Evolutionary conservation across 441 rosid genomes (phyloP), one percentile per base, ranked within the genome.

Genomic region (Adansonia gregorii): DNA sequence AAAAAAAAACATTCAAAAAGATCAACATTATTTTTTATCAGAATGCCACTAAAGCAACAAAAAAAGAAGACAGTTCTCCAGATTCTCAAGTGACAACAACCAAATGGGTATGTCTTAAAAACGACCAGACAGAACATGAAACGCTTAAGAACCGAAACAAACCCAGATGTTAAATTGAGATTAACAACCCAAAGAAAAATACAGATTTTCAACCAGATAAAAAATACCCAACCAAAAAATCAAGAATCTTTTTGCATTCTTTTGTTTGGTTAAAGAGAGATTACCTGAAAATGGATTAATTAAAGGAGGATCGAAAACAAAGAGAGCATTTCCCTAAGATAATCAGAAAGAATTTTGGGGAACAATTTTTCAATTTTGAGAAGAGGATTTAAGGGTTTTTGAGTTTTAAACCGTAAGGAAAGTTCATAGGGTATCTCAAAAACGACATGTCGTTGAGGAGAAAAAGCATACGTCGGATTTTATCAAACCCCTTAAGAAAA

Each of bases 151-250:
- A 69, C 41, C 24, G 14, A 22, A 48, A 49, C 39, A 2, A 49
- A n/a, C 74, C 48, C 48, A 31, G 74, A 52, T 31, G n/a, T 71
- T 71, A n/a, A 71, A 31, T n/a, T 31, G 48, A 35, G n/a, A 71
- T 14, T 48, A 24, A 15, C 22, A 52, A 31, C 39, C 43, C 61
- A 71, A 71, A 52, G 17, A 10, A 31, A 31, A n/a, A 71, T 52
- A 9, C 61, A 52, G 2, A n/a, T 20, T 54, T 71, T 54, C 45
- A 54, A 71, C 27, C 54, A 71, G 46, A 70, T n/a, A 61, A 31
- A n/a, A n/a, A 15, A 70, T 0, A 49, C 45, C 41, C 46, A 70
- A 67, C 27, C 4, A 19, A 19, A 19, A 17, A 67, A 66, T 24
- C 1, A 27, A 66, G 19, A 11, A 9, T 4, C 0, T 0, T 24